Evolutionary conservation across 2,329 filamentous ascomycete species (phyloP).

Genomic region (Neurospora crassa): DNA sequence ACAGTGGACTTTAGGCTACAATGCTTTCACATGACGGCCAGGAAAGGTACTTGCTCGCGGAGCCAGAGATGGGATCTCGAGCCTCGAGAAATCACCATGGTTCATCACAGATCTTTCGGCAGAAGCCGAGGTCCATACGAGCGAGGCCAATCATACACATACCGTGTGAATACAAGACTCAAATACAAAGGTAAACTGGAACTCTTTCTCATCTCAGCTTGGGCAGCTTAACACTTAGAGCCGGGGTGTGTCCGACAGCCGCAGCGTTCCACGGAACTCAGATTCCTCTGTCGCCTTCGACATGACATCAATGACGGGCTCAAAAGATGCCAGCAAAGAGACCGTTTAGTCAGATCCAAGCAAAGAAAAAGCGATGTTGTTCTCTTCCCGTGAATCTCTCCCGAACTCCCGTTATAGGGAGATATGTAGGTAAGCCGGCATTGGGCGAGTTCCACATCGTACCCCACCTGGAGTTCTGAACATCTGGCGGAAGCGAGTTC

Average conservation of each 20-base stretch:
- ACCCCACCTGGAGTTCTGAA: not conserved
- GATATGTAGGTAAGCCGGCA: not conserved
- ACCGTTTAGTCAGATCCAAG: not conserved
- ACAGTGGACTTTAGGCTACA: not conserved
- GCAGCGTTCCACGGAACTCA: not conserved
- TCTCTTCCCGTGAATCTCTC: not conserved
- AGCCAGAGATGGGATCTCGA: not conserved
- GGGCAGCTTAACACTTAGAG: not conserved
- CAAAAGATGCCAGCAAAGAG: not conserved
- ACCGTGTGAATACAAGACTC: not conserved
- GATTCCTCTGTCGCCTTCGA: not conserved
- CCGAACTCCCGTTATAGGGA: not conserved
- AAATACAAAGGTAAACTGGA: not conserved
- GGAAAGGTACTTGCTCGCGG: not conserved
- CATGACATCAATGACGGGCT: not conserved
- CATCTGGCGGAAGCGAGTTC: not conserved
- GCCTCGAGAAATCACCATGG: not conserved
- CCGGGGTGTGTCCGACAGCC: not conserved
- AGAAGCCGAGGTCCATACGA: not conserved
- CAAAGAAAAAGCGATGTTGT: not conserved
- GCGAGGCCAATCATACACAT: not conserved
- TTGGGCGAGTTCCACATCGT: not conserved
- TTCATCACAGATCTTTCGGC: not conserved
- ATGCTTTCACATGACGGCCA: not conserved
- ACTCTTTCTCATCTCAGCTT: not conserved